These are phyloP conservation scores for Phytophthora ramorum DNA, from an alignment of 352 stramenopile species.

Conservation along the genomic window DNA sequence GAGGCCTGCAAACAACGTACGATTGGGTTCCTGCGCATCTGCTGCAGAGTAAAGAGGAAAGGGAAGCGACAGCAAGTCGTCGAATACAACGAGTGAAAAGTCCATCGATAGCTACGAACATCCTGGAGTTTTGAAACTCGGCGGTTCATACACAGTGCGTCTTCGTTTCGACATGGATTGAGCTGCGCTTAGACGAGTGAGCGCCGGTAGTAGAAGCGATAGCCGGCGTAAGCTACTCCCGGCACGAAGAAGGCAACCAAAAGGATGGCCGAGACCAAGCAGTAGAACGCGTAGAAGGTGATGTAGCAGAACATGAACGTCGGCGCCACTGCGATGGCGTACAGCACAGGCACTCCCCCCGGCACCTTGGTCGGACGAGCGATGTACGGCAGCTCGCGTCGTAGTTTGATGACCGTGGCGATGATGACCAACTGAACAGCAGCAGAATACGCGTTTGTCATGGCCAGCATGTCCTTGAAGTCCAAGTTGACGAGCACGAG, in stretches of 20 bases:
- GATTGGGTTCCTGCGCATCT: slow-evolving; percentile 65
- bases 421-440: slow-evolving; percentile 91
- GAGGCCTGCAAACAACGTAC: slow-evolving; percentile 51
- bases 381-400: slow-evolving; percentile 74
- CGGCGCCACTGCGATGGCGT: slow-evolving; percentile 43
- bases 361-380: slow-evolving; percentile 65
- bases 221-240: slow-evolving; percentile 37
- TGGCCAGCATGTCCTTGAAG: slow-evolving; percentile 78
- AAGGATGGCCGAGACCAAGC: slow-evolving; percentile 34
- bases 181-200: slow-evolving; percentile 23
- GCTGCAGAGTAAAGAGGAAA: slow-evolving; percentile 39
- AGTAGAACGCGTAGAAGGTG: slow-evolving; percentile 51
- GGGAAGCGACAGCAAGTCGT: slow-evolving; percentile 15
- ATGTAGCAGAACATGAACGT: slow-evolving; percentile 58
- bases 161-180: neutral
- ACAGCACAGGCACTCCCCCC: slow-evolving; percentile 47
- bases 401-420: slow-evolving; percentile 88
- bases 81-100: slow-evolving; percentile 20
- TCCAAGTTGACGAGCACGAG: slow-evolving; percentile 57
- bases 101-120: slow-evolving; percentile 16
- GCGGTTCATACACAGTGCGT: slow-evolving; percentile 9
- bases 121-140: slow-evolving; percentile 15
- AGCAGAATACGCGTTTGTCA: slow-evolving; percentile 93
- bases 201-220: slow-evolving; percentile 35
- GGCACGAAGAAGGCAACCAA: slow-evolving; percentile 47